These are phyloP conservation scores for Penicillium sclerotiorum DNA, from an alignment of 2,329 filamentous ascomycete genomes.

Conservation along the genomic window DNA sequence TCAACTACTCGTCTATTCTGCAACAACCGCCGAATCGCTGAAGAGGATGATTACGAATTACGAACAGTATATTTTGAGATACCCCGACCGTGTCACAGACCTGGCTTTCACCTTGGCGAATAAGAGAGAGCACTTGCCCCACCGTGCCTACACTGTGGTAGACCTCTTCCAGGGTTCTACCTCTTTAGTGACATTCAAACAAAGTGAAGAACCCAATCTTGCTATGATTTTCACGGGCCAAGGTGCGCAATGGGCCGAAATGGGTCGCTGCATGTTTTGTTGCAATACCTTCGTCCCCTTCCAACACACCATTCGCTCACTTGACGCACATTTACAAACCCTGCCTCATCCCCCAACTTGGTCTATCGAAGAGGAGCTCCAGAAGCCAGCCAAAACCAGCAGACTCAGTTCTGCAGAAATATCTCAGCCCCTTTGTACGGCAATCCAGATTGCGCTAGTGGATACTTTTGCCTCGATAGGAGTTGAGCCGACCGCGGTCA, in stretches of 20 bases:
- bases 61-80: slow-evolving; percentile 20
- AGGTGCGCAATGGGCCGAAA: slow-evolving; percentile 12
- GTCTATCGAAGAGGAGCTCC: slow-evolving; percentile 6
- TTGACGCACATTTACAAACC: slow-evolving; percentile 1
- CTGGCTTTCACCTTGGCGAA: slow-evolving; percentile 28
- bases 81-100: slow-evolving; percentile 18
- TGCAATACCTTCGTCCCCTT: not conserved
- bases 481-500: slow-evolving; percentile 12
- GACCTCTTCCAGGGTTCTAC: not conserved
- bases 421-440: slow-evolving; percentile 21
- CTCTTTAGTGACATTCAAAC: not conserved
- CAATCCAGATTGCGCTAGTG: slow-evolving; percentile 21
- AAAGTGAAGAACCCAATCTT: not conserved
- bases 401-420: slow-evolving; percentile 6
- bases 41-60: slow-evolving; percentile 20
- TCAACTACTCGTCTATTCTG: slow-evolving; percentile 26
- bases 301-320: not conserved
- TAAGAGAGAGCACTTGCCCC: slow-evolving; percentile 18
- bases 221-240: slow-evolving; percentile 8
- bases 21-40: slow-evolving; percentile 26
- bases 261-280: slow-evolving; percentile 5
- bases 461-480: slow-evolving; percentile 13
- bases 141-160: slow-evolving; percentile 15
- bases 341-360: not conserved
- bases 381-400: not conserved